phyloP scores from a whole-genome alignment of 805 yeast genomes.

The Zygosaccharomyces pseudorouxii region DNA sequence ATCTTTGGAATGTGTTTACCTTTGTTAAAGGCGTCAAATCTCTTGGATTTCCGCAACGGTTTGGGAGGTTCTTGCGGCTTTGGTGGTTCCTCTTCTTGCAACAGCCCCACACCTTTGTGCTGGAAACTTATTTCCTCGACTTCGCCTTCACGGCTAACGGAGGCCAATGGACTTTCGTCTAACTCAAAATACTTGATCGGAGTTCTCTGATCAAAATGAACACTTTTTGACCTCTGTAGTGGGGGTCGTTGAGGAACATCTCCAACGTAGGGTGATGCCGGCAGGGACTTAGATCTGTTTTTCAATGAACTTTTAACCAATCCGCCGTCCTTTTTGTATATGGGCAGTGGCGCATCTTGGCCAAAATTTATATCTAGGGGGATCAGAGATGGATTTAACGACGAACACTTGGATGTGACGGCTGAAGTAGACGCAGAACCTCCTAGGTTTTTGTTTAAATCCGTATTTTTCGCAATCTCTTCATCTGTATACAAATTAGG shows the following conservation, averaged over 20 bases:
- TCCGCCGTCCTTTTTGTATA: constrained; percentile 88
- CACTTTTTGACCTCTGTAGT: constrained; percentile 55
- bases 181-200: constrained; percentile 71
- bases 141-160: constrained; percentile 40
- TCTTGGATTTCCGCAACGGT: constrained; percentile 13
- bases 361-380: constrained; percentile 2
- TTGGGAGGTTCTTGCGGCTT: neutral
- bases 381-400: neutral
- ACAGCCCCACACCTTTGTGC: constrained; percentile 19
- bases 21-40: constrained; percentile 9
- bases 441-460: constrained; percentile 17
- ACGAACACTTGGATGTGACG: neutral
- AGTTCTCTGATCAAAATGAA: constrained; percentile 68
- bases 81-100: constrained; percentile 12
- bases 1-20: constrained; percentile 8
- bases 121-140: constrained; percentile 28
- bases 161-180: constrained; percentile 71
- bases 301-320: constrained; percentile 43
- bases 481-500: constrained; percentile 23
- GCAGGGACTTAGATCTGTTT: constrained; percentile 41
- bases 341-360: constrained; percentile 20
- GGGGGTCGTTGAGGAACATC: constrained; percentile 5
- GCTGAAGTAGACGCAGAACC: neutral
- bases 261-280: constrained; percentile 30
- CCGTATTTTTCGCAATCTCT: constrained; percentile 26